phyloP scores from a whole-genome alignment of 805 yeast genomes.

The Schwanniomyces yamadae region DNA sequence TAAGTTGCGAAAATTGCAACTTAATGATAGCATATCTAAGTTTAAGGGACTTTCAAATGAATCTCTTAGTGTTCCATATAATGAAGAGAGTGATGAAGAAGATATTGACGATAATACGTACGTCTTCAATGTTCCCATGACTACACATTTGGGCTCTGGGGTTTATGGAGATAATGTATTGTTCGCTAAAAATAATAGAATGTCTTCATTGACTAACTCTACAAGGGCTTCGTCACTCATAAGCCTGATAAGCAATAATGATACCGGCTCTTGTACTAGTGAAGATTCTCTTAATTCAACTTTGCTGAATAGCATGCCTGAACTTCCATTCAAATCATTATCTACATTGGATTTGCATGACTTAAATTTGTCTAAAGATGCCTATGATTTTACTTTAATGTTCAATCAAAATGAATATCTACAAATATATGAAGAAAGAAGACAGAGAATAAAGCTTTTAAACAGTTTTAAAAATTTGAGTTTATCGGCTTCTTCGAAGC shows the following conservation, averaged over 20 bases:
- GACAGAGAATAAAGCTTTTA: constrained; percentile 20
- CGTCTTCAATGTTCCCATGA: constrained; percentile 64
- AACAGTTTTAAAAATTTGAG: constrained; percentile 14
- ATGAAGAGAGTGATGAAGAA: constrained; percentile 10
- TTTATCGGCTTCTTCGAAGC: not conserved
- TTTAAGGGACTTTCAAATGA: constrained; percentile 12
- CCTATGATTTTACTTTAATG: constrained; percentile 28
- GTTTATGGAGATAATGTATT: constrained; percentile 33
- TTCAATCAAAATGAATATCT: constrained; percentile 25
- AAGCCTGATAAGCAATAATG: constrained; percentile 28
- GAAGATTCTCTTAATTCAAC: constrained; percentile 4
- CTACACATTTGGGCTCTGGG: constrained; percentile 49
- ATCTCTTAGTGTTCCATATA: not conserved
- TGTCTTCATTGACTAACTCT: constrained; percentile 31
- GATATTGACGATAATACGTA: constrained; percentile 37
- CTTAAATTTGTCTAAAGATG: constrained; percentile 30
- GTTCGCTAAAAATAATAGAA: constrained; percentile 19
- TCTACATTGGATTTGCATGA: constrained; percentile 7
- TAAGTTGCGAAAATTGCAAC: constrained; percentile 22
- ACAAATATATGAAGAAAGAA: constrained; percentile 24
- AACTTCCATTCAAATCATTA: no score
- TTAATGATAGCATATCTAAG: constrained; percentile 22
- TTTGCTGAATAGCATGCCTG: not conserved
- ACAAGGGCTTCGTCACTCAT: constrained; percentile 47
- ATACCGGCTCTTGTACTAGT: constrained; percentile 10